Percentiles rank a stretch among this genome's conserved stretches.
These are phyloP conservation scores for Quercus aquifolioides DNA, from an alignment of 306 rosid genomes.

Conservation along the genomic window DNA sequence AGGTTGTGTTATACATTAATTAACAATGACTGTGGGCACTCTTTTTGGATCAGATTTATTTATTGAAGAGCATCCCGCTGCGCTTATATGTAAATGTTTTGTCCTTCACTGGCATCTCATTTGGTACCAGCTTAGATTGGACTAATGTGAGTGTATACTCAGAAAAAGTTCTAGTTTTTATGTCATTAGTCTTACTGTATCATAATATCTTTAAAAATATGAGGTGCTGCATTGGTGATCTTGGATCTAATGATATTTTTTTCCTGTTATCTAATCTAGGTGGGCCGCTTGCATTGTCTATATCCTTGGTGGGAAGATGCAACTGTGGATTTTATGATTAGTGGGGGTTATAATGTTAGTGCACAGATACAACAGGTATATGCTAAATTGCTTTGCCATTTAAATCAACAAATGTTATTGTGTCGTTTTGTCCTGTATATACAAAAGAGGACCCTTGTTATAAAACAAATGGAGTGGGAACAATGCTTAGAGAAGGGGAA, in stretches of 20 bases:
- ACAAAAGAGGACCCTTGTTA: neutral
- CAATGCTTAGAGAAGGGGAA: neutral
- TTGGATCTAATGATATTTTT: conserved; percentile 4
- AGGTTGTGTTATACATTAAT: too few relatives aligned
- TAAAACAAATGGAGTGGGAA: neutral
- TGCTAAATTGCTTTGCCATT: neutral
- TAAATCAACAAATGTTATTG: neutral
- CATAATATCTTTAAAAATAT: neutral
- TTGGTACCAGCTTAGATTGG: conserved; percentile 57
- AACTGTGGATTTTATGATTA: conserved; percentile 74
- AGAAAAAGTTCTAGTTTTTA: neutral
- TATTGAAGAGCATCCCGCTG: conserved; percentile 77
- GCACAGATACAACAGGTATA: conserved; percentile 58
- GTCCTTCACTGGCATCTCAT: conserved; percentile 43
- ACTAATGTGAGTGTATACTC: conserved; percentile 56
- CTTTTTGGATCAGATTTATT: too few relatives aligned
- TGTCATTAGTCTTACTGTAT: neutral
- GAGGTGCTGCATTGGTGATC: conserved; percentile 12
- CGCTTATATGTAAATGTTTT: conserved; percentile 63
- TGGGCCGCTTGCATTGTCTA: conserved; percentile 89
- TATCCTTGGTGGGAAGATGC: conserved; percentile 94
- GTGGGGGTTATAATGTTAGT: conserved; percentile 77
- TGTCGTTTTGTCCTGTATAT: neutral
- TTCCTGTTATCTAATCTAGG: conserved; percentile 38
- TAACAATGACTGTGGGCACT: too few relatives aligned